A percentile compares a stretch with the other conserved stretches of the same genome.
These are phyloP conservation scores for Rhizopogon vinicolor DNA, from an alignment of 768 basidiomycete species.

Conservation along the genomic window DNA sequence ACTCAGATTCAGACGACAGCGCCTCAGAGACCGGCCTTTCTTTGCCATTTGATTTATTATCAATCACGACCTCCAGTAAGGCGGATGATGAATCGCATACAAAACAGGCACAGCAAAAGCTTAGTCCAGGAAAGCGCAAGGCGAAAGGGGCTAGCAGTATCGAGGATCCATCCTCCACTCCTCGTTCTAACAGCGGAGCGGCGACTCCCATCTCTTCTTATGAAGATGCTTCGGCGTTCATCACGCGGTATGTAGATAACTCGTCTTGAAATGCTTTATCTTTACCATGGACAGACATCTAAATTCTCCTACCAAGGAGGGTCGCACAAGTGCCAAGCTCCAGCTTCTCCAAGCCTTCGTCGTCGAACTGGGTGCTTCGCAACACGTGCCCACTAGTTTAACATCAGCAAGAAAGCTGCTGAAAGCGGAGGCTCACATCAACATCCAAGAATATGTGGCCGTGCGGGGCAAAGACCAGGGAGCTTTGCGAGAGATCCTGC, in stretches of 20 bases:
- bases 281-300: conserved; percentile 15
- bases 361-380: conserved; percentile 66
- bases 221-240: conserved; percentile 21
- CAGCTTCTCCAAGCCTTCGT: conserved; percentile 69
- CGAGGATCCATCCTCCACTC: background rate
- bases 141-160: too few relatives aligned
- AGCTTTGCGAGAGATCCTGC: conserved; percentile 57
- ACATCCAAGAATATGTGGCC: conserved; percentile 69
- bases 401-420: conserved; percentile 64
- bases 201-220: conserved; percentile 16
- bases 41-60: conserved; percentile 13
- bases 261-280: background rate
- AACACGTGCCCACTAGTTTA: conserved; percentile 51
- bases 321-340: conserved; percentile 30
- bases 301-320: conserved; percentile 12
- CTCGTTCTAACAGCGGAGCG: conserved; percentile 7
- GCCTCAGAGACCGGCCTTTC: conserved; percentile 11
- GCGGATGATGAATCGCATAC: background rate
- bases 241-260: conserved; percentile 16
- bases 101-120: background rate
- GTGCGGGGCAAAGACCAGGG: conserved; percentile 58
- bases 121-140: too few relatives aligned
- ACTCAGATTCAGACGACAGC: background rate
- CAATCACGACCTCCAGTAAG: conserved; percentile 7
- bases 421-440: conserved; percentile 63